Base-by-base conservation (phyloP, 345 rosid genomes). In the Corchorus olitorius region DNA sequence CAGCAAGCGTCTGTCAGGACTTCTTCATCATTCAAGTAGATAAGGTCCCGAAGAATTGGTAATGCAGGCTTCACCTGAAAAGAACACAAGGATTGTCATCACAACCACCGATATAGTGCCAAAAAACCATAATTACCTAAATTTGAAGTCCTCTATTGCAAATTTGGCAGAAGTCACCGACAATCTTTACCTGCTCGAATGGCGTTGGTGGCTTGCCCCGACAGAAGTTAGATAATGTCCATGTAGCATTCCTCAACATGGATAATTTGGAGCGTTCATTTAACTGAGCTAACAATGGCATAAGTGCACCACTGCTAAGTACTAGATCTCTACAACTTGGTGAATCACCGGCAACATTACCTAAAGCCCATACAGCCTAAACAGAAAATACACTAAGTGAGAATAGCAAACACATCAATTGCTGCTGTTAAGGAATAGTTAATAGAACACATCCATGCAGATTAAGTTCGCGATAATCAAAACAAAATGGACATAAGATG, bases 1-100 rank as follows among this genome's bases (percentile, higher is more conserved):
- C 97, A 93, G 79, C 97, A 91, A 34, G 94, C 96, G 89, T 93
- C 96, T 27, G 97, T 89, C 59, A 93, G 80, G 77, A 93, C 96
- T 88, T 93, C 97, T 79, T 93, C 97, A 83, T 93, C 97, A 76
- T 84, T 83, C 66, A 86, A 80, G 80, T 85, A 83, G 49, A 93
- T 88, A 68, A 93, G 98, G 70, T 88, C 89, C 78, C 85, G 90
- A 52, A 93, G 92, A 84, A 88, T 77, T 33, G 97, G 89, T 76
- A 93, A 76, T 4, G 98, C 98, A 78, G 96, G 92, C 84, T 87
- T 88, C 76, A 91, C 96, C 97, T 93, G 81, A 72, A 76, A 75
- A 41, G 54, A 76, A 77, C 67, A 66, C 73, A 80, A 61, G 27
- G 45, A 54, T 41, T 37, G 41, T 55, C 27, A 66, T 19, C 37